A percentile compares a stretch with the other conserved stretches of the same genome.
These are phyloP conservation scores for Aspergillus pseudoglaucus DNA, from an alignment of 2,329 filamentous ascomycete genomes.

Conservation along the genomic window DNA sequence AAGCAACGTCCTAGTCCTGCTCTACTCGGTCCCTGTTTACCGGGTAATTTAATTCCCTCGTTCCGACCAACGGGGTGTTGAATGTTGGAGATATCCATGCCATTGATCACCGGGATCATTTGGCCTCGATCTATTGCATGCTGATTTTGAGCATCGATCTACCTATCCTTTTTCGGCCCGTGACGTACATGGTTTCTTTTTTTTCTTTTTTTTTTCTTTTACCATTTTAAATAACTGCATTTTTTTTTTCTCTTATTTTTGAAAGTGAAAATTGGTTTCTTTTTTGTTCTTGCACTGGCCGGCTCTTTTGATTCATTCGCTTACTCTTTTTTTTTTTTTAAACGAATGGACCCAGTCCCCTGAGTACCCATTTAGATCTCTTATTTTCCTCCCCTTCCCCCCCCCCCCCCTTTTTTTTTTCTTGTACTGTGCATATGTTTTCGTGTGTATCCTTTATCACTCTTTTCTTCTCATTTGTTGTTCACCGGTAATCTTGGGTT, in stretches of 20 bases:
- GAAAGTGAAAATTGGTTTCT: conserved; percentile 14
- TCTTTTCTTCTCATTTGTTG: not conserved
- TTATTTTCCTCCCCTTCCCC: conserved; percentile 1
- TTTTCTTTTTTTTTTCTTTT: conserved; percentile 17
- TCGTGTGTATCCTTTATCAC: conserved; percentile 2
- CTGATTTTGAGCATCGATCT: conserved; percentile 12
- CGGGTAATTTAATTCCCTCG: conserved; percentile 6
- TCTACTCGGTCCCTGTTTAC: conserved; percentile 7
- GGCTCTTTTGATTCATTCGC: not conserved
- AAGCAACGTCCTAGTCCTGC: conserved; percentile 8
- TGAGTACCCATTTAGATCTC: too few species aligned
- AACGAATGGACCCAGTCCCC: too few species aligned
- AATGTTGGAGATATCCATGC: conserved; percentile 8
- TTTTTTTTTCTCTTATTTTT: conserved; percentile 20
- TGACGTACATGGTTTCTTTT: conserved; percentile 10
- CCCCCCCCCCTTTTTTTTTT: not conserved
- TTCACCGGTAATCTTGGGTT: conserved; percentile 1
- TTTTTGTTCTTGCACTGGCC: not conserved
- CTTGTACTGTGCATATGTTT: conserved; percentile 2
- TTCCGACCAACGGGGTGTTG: conserved; percentile 7
- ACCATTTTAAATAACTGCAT: conserved; percentile 23
- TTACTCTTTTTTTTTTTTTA: not conserved
- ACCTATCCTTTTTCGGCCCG: conserved; percentile 5
- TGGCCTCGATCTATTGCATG: conserved; percentile 16
- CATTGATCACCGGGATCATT: conserved; percentile 6